A percentile compares a stretch with the other conserved stretches of the same genome.
Conservation (phyloP, 2,329 filamentous ascomycete species). For the Daldinia sp. region DNA sequence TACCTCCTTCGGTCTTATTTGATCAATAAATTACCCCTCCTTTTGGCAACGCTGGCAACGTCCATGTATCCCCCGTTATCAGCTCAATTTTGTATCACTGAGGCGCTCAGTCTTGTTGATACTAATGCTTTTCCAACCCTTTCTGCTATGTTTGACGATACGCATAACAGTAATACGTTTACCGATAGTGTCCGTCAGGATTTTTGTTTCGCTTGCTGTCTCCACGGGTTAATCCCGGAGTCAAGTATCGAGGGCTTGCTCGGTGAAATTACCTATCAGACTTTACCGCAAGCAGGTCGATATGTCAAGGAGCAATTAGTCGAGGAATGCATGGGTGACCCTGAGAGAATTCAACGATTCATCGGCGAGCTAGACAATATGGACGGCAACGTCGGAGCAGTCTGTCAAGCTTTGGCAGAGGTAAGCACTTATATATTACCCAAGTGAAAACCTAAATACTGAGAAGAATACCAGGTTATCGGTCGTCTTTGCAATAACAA, state of each 20-base stretch:
- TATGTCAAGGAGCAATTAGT: constrained; percentile 84
- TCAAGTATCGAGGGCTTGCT: constrained; percentile 82
- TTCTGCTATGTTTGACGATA: constrained; percentile 70
- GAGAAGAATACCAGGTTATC: constrained; percentile 65
- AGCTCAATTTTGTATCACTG: constrained; percentile 73
- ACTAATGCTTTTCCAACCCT: constrained; percentile 78
- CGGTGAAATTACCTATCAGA: constrained; percentile 86
- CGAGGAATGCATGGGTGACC: constrained; percentile 80
- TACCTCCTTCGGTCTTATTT: constrained; percentile 88
- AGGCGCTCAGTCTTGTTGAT: constrained; percentile 84
- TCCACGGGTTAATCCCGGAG: constrained; percentile 86
- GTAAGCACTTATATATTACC: constrained; percentile 56
- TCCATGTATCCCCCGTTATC: constrained; percentile 82
- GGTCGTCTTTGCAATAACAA: constrained; percentile 76
- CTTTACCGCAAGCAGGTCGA: constrained; percentile 77
- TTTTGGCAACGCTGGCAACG: constrained; percentile 66
- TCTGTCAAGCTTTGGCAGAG: constrained; percentile 81
- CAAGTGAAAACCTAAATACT: not conserved
- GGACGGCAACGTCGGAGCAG: constrained; percentile 90
- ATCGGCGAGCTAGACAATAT: constrained; percentile 87
- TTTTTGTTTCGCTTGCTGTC: constrained; percentile 89
- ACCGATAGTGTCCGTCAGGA: constrained; percentile 73
- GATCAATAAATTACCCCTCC: constrained; percentile 73
- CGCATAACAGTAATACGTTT: constrained; percentile 68
- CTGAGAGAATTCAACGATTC: constrained; percentile 79